Conservation (phyloP, 1,139 yeast genomes). For the Suhomyces maxii region DNA sequence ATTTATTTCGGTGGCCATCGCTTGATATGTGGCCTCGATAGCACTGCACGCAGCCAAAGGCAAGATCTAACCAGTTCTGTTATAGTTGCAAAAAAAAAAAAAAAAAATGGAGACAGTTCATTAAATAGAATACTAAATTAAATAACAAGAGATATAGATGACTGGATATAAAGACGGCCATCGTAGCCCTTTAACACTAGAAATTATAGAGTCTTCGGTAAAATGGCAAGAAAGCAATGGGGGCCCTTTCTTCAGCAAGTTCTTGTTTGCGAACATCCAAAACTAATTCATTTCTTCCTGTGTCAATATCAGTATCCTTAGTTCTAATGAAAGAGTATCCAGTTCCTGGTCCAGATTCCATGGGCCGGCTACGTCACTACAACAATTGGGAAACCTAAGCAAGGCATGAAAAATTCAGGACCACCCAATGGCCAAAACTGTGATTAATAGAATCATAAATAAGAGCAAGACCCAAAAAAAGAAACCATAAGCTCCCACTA, state of each 20-base stretch:
- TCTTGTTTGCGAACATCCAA: constrained; percentile 51
- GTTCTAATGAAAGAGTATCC: constrained; percentile 41
- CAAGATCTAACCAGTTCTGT: too few species aligned
- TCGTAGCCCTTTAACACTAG: constrained; percentile 55
- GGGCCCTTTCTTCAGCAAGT: constrained; percentile 46
- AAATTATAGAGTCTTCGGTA: constrained; percentile 35
- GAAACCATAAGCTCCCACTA: constrained; percentile 34
- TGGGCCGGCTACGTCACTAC: constrained; percentile 49
- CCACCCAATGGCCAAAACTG: constrained; percentile 40
- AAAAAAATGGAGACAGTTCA: too few species aligned
- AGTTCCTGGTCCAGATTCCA: constrained; percentile 48
- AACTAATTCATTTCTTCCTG: constrained; percentile 57
- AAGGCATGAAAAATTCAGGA: constrained; percentile 48
- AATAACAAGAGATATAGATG: too few species aligned
- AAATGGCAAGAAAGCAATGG: constrained; percentile 30
- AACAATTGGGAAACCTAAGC: constrained; percentile 55
- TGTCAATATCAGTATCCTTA: constrained; percentile 50
- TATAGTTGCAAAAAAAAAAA: too few species aligned
- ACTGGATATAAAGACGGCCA: too few species aligned
- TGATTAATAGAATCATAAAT: constrained; percentile 31
- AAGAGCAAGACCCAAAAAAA: constrained; percentile 26
- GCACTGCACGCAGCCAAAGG: too few species aligned
- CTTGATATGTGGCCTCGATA: too few species aligned
- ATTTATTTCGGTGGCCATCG: too few species aligned
- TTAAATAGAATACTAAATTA: too few species aligned